A percentile compares a stretch with the other conserved stretches of the same genome.
These are phyloP conservation scores for Rhodotorula kratochvilovae DNA, from an alignment of 768 basidiomycete species.

Conservation along the genomic window DNA sequence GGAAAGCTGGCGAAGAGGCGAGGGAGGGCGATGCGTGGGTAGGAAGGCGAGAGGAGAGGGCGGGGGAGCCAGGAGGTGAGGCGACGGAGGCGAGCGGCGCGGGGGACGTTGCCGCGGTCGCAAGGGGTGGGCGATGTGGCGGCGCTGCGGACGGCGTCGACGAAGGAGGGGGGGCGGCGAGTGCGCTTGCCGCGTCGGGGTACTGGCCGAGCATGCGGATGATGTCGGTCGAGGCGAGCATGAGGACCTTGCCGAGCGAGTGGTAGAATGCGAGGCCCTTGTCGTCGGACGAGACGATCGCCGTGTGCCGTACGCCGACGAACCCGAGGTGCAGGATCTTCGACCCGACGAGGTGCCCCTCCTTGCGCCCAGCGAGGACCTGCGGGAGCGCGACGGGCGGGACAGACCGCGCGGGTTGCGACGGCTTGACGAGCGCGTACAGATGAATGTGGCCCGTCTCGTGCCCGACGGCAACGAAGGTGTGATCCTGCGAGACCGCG, in stretches of 20 bases:
- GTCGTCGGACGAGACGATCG: conserved; percentile 84
- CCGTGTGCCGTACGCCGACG: conserved; percentile 85
- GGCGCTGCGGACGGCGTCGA: conserved; percentile 51
- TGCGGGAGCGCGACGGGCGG: conserved; percentile 63
- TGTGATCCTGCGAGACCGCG: conserved; percentile 86
- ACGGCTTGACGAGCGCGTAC: conserved; percentile 70
- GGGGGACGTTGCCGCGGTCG: conserved; percentile 32
- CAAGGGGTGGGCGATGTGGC: background rate
- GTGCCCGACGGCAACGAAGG: conserved; percentile 85
- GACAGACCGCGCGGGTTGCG: conserved; percentile 58
- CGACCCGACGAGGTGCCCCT: conserved; percentile 77
- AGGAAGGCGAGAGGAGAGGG: background rate
- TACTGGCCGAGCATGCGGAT: conserved; percentile 93
- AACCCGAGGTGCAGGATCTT: conserved; percentile 78
- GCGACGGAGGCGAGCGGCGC: conserved; percentile 1
- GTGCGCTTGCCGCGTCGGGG: conserved; percentile 52
- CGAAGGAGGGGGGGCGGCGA: conserved; percentile 8
- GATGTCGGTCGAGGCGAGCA: conserved; percentile 90
- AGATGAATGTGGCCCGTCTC: conserved; percentile 76
- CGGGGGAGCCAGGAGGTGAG: no score
- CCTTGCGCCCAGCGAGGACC: conserved; percentile 71
- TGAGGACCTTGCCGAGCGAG: conserved; percentile 85
- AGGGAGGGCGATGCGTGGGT: background rate
- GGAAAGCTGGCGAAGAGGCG: conserved; percentile 4
- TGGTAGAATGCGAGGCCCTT: conserved; percentile 90